Conservation (phyloP, 129 eudicot genomes). For the Flaveria bidentis region DNA sequence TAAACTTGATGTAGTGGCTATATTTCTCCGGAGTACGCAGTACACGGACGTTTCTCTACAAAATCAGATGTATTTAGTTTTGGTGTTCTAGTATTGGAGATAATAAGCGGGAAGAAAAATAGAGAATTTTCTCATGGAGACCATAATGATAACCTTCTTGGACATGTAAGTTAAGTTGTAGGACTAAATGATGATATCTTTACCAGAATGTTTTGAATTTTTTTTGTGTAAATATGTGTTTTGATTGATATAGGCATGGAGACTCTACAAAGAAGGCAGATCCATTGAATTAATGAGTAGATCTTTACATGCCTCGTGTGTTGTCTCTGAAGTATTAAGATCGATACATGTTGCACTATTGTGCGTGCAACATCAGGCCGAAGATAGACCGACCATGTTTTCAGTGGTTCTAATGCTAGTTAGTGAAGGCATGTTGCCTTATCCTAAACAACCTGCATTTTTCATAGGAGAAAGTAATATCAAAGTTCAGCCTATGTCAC, state of each 20-base stretch:
- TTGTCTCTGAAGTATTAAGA: not conserved
- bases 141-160: constrained; percentile 42
- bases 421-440: not conserved
- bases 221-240: not conserved
- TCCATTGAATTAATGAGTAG: not conserved
- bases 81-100: constrained; percentile 37
- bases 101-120: constrained; percentile 31
- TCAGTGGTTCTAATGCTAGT: not conserved
- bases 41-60: constrained; percentile 26
- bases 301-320: not conserved
- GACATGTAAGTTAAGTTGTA: constrained; percentile 33
- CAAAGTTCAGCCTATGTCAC: too few relatives aligned
- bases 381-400: not conserved
- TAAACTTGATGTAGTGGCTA: constrained; percentile 23
- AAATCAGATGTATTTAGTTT: constrained; percentile 38
- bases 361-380: not conserved
- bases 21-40: constrained; percentile 32
- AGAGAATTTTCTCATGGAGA: constrained; percentile 28
- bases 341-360: not conserved
- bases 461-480: not conserved
- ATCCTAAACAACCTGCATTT: not conserved
- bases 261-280: not conserved
- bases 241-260: not conserved
- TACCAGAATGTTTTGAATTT: not conserved
- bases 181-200: not conserved